Conservation (phyloP, 2,329 filamentous ascomycete genomes). For the Stemphylium vesicarium region DNA sequence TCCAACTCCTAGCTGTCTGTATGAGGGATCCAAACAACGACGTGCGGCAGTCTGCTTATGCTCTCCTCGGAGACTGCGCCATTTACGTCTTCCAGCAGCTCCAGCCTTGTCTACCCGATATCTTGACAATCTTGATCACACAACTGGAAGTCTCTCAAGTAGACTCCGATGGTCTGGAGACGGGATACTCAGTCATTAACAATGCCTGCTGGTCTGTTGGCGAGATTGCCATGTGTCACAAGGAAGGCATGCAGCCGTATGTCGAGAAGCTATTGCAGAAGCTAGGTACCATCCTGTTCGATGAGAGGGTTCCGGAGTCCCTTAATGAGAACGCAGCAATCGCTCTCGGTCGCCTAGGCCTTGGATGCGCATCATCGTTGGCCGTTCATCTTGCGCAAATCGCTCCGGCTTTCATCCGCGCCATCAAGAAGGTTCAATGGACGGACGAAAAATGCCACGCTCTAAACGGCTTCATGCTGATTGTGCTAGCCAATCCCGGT, state of each 20-base stretch:
- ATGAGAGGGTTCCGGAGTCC: slow-evolving; percentile 82
- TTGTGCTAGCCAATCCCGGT: slow-evolving; percentile 85
- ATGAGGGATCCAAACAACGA: slow-evolving; percentile 92
- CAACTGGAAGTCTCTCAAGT: slow-evolving; percentile 79
- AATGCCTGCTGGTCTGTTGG: slow-evolving; percentile 98
- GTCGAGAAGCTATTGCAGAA: slow-evolving; percentile 77
- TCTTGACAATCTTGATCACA: slow-evolving; percentile 82
- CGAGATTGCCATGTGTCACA: slow-evolving; percentile 84
- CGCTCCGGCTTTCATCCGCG: slow-evolving; percentile 78
- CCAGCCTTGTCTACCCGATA: slow-evolving; percentile 71
- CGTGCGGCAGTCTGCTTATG: slow-evolving; percentile 94
- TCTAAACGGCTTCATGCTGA: slow-evolving; percentile 85
- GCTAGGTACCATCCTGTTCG: slow-evolving; percentile 81
- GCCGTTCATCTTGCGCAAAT: slow-evolving; percentile 81
- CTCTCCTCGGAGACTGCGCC: slow-evolving; percentile 90
- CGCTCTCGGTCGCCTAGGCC: slow-evolving; percentile 84
- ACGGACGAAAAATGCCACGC: slow-evolving; percentile 95
- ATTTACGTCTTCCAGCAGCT: slow-evolving; percentile 89
- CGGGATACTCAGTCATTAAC: slow-evolving; percentile 90
- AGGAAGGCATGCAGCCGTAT: slow-evolving; percentile 75
- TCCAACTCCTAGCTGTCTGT: slow-evolving; percentile 87
- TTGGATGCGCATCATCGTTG: slow-evolving; percentile 76
- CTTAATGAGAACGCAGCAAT: slow-evolving; percentile 94
- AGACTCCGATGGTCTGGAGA: slow-evolving; percentile 79
- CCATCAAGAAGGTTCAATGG: slow-evolving; percentile 83